Evolutionary conservation across 2,329 filamentous ascomycete species (phyloP), one percentile per base, ranked within the genome.

Genomic region (Albophoma yamanashiensis): DNA sequence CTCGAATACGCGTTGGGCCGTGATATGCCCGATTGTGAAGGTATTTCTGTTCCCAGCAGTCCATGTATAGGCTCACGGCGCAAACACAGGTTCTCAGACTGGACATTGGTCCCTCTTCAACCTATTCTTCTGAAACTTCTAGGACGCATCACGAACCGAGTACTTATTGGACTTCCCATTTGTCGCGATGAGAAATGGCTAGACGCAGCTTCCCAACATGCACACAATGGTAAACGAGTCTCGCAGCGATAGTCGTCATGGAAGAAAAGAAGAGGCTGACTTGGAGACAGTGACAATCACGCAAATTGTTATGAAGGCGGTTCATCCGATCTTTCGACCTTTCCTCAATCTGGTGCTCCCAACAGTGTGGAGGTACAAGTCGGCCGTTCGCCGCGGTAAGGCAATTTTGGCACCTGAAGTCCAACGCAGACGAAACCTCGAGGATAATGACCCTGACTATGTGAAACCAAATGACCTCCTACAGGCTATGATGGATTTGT

Each of bases 401-500:
- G n/a, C 43, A 4, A 47, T 61, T 17, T 27, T 63, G 27, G 27
- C 38, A 1, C 58, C 58, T 8, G 62, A 63, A 39, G 38, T 63
- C 1, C 25, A 57, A n/a, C 62, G 62, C 8, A 57, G 58, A 20
- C 52, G 45, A 31, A 40, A 55, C 7, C 47, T 59, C 45, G 56
- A 63, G 43, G 36, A 53, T 4, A 56, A 31, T 2, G 58, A 58
- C 12, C 31, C 40, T 5, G 60, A 47, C 22, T 50, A 60, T 17
- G 31, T 50, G 7, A 60, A 59, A 55, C 39, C 62, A 17, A 42
- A 57, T 22, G 58, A 61, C 45, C 42, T 63, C 45, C 53, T 63
- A 47, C 62, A 61, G 22, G 60, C 56, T 34, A 59, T 63, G 43
- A 57, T 61, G 56, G 60, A 61, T 14, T 45, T 63, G 40, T 57